phyloP scores from a whole-genome alignment of 805 yeast species.

The Ogataea naganishii region DNA sequence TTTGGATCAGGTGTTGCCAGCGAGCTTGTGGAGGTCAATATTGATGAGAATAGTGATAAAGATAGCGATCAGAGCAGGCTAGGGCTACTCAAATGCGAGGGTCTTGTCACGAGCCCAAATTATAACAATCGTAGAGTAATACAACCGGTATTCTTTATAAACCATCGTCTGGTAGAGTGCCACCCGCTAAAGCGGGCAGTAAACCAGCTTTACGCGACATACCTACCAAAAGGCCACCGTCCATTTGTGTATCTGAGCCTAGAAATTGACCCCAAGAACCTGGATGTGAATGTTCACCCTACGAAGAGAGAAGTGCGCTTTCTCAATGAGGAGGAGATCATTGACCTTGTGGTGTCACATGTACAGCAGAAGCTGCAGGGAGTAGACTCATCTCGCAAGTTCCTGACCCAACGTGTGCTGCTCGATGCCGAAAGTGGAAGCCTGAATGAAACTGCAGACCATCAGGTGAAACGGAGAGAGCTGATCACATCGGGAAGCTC shows the following conservation, averaged over 20 bases:
- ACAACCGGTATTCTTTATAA: constrained; percentile 75
- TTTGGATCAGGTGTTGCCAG: constrained; percentile 65
- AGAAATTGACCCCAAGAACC: constrained; percentile 53
- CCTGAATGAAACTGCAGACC: constrained; percentile 8
- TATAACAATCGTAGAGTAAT: constrained; percentile 57
- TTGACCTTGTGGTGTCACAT: constrained; percentile 43
- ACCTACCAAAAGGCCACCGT: constrained; percentile 67
- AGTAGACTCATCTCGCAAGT: constrained; percentile 62
- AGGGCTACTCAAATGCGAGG: constrained; percentile 48
- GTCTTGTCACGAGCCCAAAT: constrained; percentile 64
- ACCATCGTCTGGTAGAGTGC: constrained; percentile 72
- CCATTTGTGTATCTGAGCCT: constrained; percentile 74
- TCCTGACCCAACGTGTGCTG: constrained; percentile 52
- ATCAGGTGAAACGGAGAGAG: constrained; percentile 4
- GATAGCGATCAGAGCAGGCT: no score
- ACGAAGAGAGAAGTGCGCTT: constrained; percentile 90
- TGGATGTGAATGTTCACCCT: constrained; percentile 95
- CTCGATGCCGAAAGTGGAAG: constrained; percentile 26
- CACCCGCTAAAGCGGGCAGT: constrained; percentile 73
- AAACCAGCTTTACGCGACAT: constrained; percentile 48
- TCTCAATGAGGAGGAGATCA: constrained; percentile 77
- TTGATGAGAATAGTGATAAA: constrained; percentile 19
- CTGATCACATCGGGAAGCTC: neutral
- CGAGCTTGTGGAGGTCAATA: constrained; percentile 44
- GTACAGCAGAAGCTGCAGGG: constrained; percentile 43